Conservation (phyloP, 352 stramenopile genomes). For the Phytopythium delawarense region DNA sequence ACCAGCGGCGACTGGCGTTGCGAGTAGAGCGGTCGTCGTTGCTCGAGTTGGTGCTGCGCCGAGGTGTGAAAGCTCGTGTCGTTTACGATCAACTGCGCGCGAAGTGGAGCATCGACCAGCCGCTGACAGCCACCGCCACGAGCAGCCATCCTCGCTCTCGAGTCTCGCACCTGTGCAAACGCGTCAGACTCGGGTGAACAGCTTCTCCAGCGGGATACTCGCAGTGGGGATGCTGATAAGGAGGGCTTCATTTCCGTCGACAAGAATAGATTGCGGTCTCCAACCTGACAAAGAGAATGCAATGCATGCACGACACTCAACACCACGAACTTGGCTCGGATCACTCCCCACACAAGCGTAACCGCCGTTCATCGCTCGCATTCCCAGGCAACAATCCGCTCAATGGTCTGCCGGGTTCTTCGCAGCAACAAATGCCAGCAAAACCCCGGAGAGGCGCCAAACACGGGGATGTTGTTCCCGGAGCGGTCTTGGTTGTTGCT, state of each 20-base stretch:
- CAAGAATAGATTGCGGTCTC: not conserved
- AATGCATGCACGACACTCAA: not conserved
- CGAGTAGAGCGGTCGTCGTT: constrained; percentile 35
- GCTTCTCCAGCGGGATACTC: not conserved
- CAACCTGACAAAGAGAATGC: not conserved
- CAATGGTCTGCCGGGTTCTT: not conserved
- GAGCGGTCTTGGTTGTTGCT: not conserved
- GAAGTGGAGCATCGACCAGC: not conserved
- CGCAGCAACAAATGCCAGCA: not conserved
- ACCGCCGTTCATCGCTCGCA: not conserved
- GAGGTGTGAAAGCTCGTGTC: not conserved
- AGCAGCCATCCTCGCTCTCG: not conserved
- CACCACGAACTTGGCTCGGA: not conserved
- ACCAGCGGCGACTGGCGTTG: constrained; percentile 46
- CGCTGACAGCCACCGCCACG: not conserved
- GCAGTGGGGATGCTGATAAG: not conserved
- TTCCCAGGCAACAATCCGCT: not conserved
- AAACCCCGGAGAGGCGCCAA: not conserved
- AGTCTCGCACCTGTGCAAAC: not conserved
- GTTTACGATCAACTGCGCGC: not conserved
- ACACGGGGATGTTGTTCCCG: not conserved
- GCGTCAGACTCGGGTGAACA: not conserved
- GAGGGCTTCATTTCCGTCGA: not conserved
- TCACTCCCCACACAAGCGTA: not conserved
- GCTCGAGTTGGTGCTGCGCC: not conserved